Base-by-base conservation (phyloP, 2,329 filamentous ascomycete genomes). In the Aureobasidium sp. region DNA sequence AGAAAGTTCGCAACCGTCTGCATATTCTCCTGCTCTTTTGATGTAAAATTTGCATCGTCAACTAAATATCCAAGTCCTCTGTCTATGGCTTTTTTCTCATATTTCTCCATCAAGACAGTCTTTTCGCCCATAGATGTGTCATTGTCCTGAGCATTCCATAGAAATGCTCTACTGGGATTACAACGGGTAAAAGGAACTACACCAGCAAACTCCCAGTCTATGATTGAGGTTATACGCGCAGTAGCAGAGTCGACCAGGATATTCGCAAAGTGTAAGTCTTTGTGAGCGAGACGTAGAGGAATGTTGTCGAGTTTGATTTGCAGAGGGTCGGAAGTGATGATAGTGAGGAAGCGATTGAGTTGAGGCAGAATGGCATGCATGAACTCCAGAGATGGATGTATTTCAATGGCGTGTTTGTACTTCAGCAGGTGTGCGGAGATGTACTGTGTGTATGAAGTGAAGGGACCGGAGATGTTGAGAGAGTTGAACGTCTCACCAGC, bases 121-220 rank as follows among this genome's bases (percentile, higher is more conserved):
- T 64, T 31, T 31, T 64, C 61, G 5, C 8, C 9, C 25, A 15
- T 13, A 1, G 25, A 43, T 11, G 10, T 31, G 16, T 38, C 33
- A 4, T 25, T 47, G 13, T 56, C 15, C 23, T 64, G 48, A 20
- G 48, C 38, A 51, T 56, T 64, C 61, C 61, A 64, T 13, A 64
- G 50, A 18, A 64, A 64, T 4, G 61, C 61, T 10, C 50, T 20
- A 27, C 16, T 29, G 9, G 61, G 61, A 38, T 64, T 47, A 33
- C 61, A 64, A 20, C 61, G 61, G 1, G 61, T 36, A 10, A 29
- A 31, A 1, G 61, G 61, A 4, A 64, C 61, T 20, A 64, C 42
- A 9, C 61, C 61, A 11, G 16, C 31, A 36, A 64, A 64, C 31
- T 56, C 61, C 61, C 61, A 64, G 50, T 64, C 61, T 47, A 64